Base-by-base conservation (phyloP, 2,329 filamentous ascomycete genomes). In the Penicillium fuscoglaucum region DNA sequence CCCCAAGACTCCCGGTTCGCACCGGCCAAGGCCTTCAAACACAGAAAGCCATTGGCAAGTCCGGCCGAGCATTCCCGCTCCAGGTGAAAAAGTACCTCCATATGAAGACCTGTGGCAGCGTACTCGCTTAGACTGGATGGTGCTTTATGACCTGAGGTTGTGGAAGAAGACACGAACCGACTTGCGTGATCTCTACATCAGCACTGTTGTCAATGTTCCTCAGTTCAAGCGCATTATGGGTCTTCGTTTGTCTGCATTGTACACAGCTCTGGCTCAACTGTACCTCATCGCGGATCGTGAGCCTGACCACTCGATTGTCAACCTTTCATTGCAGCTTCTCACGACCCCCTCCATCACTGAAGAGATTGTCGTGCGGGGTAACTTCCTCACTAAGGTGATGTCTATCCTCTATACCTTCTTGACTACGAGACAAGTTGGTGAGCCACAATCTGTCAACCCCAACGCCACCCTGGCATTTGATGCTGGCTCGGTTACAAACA, bases 221-320 rank as follows among this genome's bases (percentile, higher is more conserved):
- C 86, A 96, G 71, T 99, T 99, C 83, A 99, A 99, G 78, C 88
- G 93, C 21, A 87, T 99, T 10, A 82, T 99, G 55, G 93, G 93
- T 2, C 80, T 99, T 44, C 87, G 95, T n/a, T 96, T 99, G 73
- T 91, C 96, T 53, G 93, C 92, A 0, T 82, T 99, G 3, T 99
- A 99, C 76, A 98, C 95, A 1, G 90, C 90, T 2, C 79, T 99
- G 48, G 93, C 95, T 6, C 93, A 99, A 72, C 81, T 99, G 4
- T 99, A 98, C 73, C 84, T 99, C 31, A 95, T 99, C 64, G 93
- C 93, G 15, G 95, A 99, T 71, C 84, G 95, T 63, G 95, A 99
- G 73, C 95, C 95, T 2, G 95, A 99, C 70, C 93, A 98, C 75
- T 98, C 93, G 12, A 98, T 99, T 71, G 96, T 99, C 80, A 97